phyloP scores from a whole-genome alignment of 352 stramenopile species.

The Phytopythium montanum region DNA sequence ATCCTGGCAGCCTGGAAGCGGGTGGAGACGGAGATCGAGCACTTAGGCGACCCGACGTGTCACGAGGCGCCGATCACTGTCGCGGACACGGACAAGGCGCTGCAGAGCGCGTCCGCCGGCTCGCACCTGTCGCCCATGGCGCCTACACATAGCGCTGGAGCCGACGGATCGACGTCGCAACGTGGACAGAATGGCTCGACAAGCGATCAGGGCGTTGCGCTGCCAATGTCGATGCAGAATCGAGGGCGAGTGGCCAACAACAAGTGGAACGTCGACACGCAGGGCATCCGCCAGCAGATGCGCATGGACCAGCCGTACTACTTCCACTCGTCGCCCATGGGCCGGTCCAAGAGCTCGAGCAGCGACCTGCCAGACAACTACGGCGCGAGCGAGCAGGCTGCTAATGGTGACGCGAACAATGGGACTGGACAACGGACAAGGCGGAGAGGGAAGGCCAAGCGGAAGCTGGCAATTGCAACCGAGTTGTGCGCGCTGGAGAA shows the following conservation, averaged over 20 bases:
- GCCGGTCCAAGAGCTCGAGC: slow-evolving; percentile 26
- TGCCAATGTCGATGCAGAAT: slow-evolving; percentile 13
- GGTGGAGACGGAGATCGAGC: slow-evolving; percentile 59
- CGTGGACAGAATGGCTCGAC: not conserved
- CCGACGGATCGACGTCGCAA: not conserved
- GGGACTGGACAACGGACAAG: not conserved
- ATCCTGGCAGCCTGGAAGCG: slow-evolving; percentile 72
- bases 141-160: not conserved
- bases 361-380: slow-evolving; percentile 38
- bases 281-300: slow-evolving; percentile 51
- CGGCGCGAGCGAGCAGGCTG: slow-evolving; percentile 10
- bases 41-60: slow-evolving; percentile 32
- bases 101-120: slow-evolving; percentile 20
- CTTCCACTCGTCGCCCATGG: slow-evolving; percentile 13
- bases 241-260: slow-evolving; percentile 45
- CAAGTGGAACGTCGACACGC: slow-evolving; percentile 76
- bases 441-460: slow-evolving; percentile 1
- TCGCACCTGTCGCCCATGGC: slow-evolving; percentile 1
- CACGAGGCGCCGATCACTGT: slow-evolving; percentile 25
- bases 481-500: slow-evolving; percentile 1
- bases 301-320: slow-evolving; percentile 26
- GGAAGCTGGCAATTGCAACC: not conserved
- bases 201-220: not conserved
- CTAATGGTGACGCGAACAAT: not conserved
- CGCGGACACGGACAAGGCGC: slow-evolving; percentile 28